Conservation (phyloP, 495 filamentous ascomycete species). For the Aspergillus kassunensis region DNA sequence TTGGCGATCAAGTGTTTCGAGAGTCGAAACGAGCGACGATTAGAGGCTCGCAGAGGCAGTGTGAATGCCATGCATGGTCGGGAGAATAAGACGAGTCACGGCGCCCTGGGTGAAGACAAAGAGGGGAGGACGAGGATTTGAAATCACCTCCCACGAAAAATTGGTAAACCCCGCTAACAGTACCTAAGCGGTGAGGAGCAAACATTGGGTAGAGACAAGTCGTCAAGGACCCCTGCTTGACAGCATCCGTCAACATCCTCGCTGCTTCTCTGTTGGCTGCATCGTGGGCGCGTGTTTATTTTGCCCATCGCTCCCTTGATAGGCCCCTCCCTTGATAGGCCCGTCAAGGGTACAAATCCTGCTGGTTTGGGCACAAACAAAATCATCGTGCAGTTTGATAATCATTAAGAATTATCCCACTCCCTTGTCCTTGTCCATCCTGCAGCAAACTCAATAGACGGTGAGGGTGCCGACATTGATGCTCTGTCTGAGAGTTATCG, state of each 20-base stretch:
- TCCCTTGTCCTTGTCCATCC: constrained; percentile 24
- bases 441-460: constrained; percentile 24
- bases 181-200: constrained; percentile 24
- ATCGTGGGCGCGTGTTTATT: constrained; percentile 20
- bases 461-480: constrained; percentile 16
- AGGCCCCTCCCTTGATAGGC: constrained; percentile 11
- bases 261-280: constrained; percentile 9
- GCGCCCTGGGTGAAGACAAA: too few species aligned
- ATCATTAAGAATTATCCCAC: too few species aligned
- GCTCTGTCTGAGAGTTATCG: constrained; percentile 14
- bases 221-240: neutral
- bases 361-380: constrained; percentile 25
- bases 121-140: too few species aligned
- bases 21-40: constrained; percentile 4
- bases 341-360: neutral
- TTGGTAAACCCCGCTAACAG: constrained; percentile 4
- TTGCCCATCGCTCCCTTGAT: constrained; percentile 5
- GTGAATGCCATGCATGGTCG: constrained; percentile 10
- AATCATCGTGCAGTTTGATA: constrained; percentile 11
- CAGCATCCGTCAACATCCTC: constrained; percentile 17
- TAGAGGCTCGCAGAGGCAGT: constrained; percentile 1
- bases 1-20: constrained; percentile 8
- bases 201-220: constrained; percentile 12
- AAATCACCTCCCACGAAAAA: too few species aligned
- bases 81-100: constrained; percentile 8